Conservation (phyloP, 129 eudicot species). For the Centaurea solstitialis region DNA sequence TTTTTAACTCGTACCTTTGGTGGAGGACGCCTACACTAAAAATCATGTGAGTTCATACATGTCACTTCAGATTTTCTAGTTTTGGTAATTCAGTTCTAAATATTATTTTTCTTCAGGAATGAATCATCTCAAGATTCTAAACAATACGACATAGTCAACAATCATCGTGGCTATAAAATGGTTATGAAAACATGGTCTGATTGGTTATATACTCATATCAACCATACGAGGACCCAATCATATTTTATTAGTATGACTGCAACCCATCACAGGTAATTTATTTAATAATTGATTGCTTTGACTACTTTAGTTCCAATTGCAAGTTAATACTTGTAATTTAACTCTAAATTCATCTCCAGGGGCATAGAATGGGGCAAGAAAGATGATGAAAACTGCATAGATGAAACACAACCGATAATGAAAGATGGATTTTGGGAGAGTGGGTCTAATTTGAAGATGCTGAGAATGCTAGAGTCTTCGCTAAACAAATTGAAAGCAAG, state of each 20-base stretch:
- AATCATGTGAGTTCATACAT: constrained; percentile 41
- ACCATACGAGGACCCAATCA: constrained; percentile 50
- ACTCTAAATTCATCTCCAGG: background rate
- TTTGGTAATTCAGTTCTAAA: background rate
- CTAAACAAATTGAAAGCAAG: constrained; percentile 31
- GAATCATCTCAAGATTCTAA: constrained; percentile 25
- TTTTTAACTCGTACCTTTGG: constrained; percentile 62
- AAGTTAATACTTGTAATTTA: background rate
- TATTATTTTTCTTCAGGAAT: constrained; percentile 8
- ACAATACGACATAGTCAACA: constrained; percentile 47
- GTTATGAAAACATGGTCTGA: constrained; percentile 71
- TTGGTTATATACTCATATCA: constrained; percentile 56
- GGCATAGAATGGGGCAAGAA: constrained; percentile 45
- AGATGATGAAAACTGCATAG: constrained; percentile 28
- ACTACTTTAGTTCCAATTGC: background rate
- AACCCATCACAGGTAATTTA: constrained; percentile 30
- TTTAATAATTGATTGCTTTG: background rate
- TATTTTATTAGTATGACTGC: constrained; percentile 79
- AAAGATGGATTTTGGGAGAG: constrained; percentile 37
- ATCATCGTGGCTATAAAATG: constrained; percentile 49
- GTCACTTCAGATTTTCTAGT: background rate
- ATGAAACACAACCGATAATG: constrained; percentile 45
- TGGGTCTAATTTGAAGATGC: constrained; percentile 38
- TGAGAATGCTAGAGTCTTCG: constrained; percentile 32
- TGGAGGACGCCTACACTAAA: constrained; percentile 55